Evolutionary conservation across 2,329 filamentous ascomycete genomes (phyloP), one percentile per base, ranked within the genome.

Genomic region (Mariannaea sp.): DNA sequence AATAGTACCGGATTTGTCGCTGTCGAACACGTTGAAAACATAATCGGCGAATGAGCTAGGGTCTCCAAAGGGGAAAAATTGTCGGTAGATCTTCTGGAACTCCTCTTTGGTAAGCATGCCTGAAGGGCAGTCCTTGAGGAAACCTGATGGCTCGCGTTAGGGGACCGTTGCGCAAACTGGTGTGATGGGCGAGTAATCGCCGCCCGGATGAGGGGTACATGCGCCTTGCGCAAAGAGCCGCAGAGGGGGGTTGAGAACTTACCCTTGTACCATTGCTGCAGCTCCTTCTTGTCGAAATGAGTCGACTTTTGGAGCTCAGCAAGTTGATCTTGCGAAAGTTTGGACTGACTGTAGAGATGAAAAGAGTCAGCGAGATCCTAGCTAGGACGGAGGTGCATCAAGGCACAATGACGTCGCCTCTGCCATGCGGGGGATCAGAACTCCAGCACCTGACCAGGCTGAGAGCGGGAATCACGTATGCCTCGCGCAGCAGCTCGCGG

Each of bases 221-320:
- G 42, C 16, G 57, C 47, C 38, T 33, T 17, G 30, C 27, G 36
- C 16, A 40, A 32, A 17, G 22, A 35, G 26, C 19, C 29, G 36
- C 35, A 39, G 2, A 19, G 14, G 14, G 49, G 44, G 41, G 27
- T 38, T 40, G n/a, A n/a, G n/a, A n/a, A 62, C 85, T 60, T 75
- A 96, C 94, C 94, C 83, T 97, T 97, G 77, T 99, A 97, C 94
- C 94, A 99, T 86, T 97, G 93, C 74, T 99, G 94, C 71, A 99
- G 77, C 77, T 99, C 94, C 81, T 97, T 97, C 87, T 97, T 97
- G 77, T 99, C 94, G 71, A 99, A 99, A 76, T 97, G 92, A 60
- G 94, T 99, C 56, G 92, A 92, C 80, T 91, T 94, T 73, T 97
- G 92, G 65, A 99, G 86, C 76, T 99, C 94, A 64, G 84, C 85